Base-by-base conservation (phyloP, 805 yeast species). In the Pichia cabralensis region DNA sequence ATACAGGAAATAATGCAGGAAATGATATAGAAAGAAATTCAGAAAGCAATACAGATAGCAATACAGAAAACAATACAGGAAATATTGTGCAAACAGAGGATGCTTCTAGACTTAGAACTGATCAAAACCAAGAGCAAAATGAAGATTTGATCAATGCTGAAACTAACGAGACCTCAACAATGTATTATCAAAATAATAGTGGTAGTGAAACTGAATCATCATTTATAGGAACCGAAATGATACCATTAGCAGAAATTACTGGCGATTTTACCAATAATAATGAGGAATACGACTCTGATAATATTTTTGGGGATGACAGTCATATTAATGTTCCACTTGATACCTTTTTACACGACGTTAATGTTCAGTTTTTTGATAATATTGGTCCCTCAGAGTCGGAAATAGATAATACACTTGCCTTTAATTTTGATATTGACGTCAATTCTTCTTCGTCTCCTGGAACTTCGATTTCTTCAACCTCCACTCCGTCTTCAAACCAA, bases 171-270 rank as follows among this genome's bases (percentile, higher is more conserved):
- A 4, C 14, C 10, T 24, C 26, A 13, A 24, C 26, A 6, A n/a
- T n/a, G n/a, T n/a, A n/a, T n/a, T n/a, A n/a, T n/a, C n/a, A n/a
- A n/a, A n/a, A n/a, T n/a, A n/a, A n/a, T n/a, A n/a, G n/a, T 22
- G 28, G 30, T 3, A 41, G 42, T 14, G 39, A 33, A 5, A 22
- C 30, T 28, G 45, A 42, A 15, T 23, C 29, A 2, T 42, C 45
- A 8, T 37, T 38, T 12, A 23, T 52, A 16, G 49, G 46, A 14
- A 48, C 57, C 2, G 57, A 52, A 35, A 43, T 48, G 30, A 38
- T 54, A 9, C 59, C 60, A 7, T 36, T 54, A 21, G 56, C 60
- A 1, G 58, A 54, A 34, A 52, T 52, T 10, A 45, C 55, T 1
- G 36, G 38, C 17, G 49, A 45, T 15, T 43, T 46, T 3, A 40